Evolutionary conservation across 2,329 filamentous ascomycete genomes (phyloP).

Genomic region (Trichoderma simmonsii): DNA sequence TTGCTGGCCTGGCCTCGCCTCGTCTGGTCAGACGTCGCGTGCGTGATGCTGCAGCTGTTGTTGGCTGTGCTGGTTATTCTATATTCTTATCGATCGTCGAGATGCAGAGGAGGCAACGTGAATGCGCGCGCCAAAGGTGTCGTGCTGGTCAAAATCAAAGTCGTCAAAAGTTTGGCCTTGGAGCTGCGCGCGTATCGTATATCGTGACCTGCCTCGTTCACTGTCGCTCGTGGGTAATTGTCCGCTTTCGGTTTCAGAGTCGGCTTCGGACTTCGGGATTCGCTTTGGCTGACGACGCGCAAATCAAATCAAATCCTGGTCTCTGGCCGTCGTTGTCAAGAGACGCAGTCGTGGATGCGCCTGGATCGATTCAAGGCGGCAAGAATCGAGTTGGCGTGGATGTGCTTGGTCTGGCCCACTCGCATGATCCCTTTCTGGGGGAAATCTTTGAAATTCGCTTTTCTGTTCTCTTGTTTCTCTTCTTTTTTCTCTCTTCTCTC

Average conservation of each 20-base stretch:
- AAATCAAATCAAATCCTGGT: not conserved
- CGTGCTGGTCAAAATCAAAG: not conserved
- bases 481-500: not conserved
- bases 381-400: not conserved
- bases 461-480: not conserved
- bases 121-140: not conserved
- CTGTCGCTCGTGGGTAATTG: not conserved
- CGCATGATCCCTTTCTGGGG: conserved; percentile 9
- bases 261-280: not conserved
- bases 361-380: conserved; percentile 12
- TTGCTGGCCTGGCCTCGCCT: not conserved
- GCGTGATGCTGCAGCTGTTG: not conserved
- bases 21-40: not conserved
- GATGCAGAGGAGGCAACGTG: not conserved
- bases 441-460: not conserved
- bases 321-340: not conserved
- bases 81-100: not conserved
- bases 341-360: conserved; percentile 17
- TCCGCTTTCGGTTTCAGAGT: not conserved
- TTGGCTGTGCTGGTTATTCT: not conserved
- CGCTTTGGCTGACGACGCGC: not conserved
- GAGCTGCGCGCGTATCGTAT: not conserved
- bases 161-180: not conserved
- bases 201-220: not conserved
- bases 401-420: not conserved